Percentiles rank a stretch among this genome's conserved stretches.
Evolutionary conservation across 495 filamentous ascomycete genomes (phyloP).

Genomic region (Xanthoparmelia taractica): DNA sequence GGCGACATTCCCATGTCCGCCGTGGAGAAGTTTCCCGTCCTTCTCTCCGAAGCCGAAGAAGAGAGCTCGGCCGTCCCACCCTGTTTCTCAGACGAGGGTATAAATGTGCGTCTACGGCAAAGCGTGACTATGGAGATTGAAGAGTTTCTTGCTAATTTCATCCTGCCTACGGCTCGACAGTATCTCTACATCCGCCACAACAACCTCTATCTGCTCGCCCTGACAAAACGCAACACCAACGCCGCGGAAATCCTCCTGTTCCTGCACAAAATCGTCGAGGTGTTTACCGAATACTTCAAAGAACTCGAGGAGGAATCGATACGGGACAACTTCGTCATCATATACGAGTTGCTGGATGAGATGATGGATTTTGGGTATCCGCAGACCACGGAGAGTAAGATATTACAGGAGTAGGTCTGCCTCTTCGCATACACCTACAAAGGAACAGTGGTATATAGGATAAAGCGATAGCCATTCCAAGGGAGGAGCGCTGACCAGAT

Average conservation of each 20-base stretch:
- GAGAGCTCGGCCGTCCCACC: constrained; percentile 95
- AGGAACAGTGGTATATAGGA: too few species aligned
- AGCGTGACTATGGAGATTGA: neutral
- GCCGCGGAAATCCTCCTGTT: constrained; percentile 97
- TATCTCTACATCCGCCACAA: constrained; percentile 99
- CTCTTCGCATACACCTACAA: neutral
- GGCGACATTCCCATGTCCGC: constrained; percentile 99
- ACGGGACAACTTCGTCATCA: constrained; percentile 98
- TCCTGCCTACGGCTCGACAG: constrained; percentile 37
- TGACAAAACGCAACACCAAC: constrained; percentile 98
- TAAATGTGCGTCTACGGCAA: constrained; percentile 62
- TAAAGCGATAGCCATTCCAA: neutral
- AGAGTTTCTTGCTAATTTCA: neutral
- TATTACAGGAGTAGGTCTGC: constrained; percentile 73
- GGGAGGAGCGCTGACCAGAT: constrained; percentile 16
- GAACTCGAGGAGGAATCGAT: constrained; percentile 98
- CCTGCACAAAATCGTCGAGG: constrained; percentile 96
- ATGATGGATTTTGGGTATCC: constrained; percentile 99
- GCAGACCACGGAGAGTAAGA: constrained; percentile 98
- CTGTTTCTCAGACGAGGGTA: constrained; percentile 97
- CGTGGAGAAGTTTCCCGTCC: constrained; percentile 95
- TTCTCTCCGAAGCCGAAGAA: constrained; percentile 98
- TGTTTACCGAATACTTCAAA: constrained; percentile 99
- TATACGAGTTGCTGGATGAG: constrained; percentile 97
- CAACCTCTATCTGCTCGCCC: constrained; percentile 96